Base-by-base conservation (phyloP, 805 yeast species). In the Saccharomycopsis sp. region DNA sequence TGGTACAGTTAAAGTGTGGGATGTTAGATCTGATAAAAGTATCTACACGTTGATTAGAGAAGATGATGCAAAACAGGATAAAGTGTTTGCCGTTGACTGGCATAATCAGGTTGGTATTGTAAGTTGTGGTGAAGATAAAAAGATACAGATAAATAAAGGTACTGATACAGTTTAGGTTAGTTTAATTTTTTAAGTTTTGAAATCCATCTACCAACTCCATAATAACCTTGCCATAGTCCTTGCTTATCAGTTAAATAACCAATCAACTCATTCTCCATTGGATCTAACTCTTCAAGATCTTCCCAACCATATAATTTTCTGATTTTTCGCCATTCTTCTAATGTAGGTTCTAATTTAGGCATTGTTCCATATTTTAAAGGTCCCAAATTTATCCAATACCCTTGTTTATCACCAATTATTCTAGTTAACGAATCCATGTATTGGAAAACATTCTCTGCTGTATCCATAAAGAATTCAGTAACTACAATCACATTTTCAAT, bases 1-100 rank as follows among this genome's bases (percentile, higher is more conserved):
- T 63, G 96, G 97, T 21, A 85, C 95, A 1, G 90, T 83, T 36
- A 81, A 88, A 57, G 83, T 93, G 17, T 93, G 98, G 98, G 98
- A 90, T 62, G 75, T 90, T 7, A 79, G 98, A 58, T 83, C 96
- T 3, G 83, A 80, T 52, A 75, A 79, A 56, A 73, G 93, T 9
- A 68, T 93, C 67, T 87, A 84, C 62, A 85, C 94, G 4, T 77
- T 93, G 40, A 75, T 83, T 13, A 77, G 97, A 62, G 83, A 86
- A 57, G 63, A 66, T 2, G 66, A 65, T 8, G 66, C 64, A 26
- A 52, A 55, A 24, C 70, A 73, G 43, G 68, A 73, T 40, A 87
- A 89, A 59, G 89, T 90, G 19, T 86, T 88, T 60, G 86, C 85
- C 26, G 90, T 87, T 41, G 81, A 76, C 55, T 93, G 97, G 97